Evolutionary conservation across 176 grass and related monocot species (phyloP), one percentile per base, ranked within the genome.

Genomic region (Aegilops speltoides): DNA sequence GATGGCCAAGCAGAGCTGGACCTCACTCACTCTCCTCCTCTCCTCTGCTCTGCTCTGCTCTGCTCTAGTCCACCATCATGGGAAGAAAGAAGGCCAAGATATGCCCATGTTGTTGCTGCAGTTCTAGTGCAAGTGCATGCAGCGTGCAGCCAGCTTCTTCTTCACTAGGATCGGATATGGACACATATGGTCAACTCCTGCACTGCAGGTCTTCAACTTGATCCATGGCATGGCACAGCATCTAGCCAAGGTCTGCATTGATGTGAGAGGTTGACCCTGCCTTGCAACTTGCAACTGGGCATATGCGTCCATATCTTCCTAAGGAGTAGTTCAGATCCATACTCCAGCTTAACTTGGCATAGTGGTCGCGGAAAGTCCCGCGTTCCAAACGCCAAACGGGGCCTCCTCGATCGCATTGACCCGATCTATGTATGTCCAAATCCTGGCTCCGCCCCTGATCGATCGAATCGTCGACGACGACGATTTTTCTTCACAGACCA

Each of bases 171-270:
- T 40, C 10, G 10, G 2, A 57, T 20, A 57, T 57, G 52, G 52
- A 57, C 16, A 57, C 16, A 59, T 8, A 29, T 76, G 25, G 82
- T 89, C 87, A 79, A 72, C 75, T 84, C 66, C 81, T 84, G 40
- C 40, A 43, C 81, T 79, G 68, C 68, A 73, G 6, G 41, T 14
- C 70, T 61, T 64, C 60, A 43, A 17, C 80, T 40, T 69, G 65
- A 37, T 38, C 6, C 29, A 70, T 48, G 72, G 24, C 41, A 74
- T 60, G 68, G 20, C 68, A 73, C 17, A 5, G 48, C 48, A 15
- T 52, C 15, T 52, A 6, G 48, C 48, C 15, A 52, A 52, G 15
- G 48, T 17, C 48, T 52, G 15, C 52, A 43, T 43, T 62, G 59
- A 82, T 82, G 52, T 57, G 29, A 36, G 41, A 77, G 20, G 7